Evolutionary conservation across 1,139 yeast species (phyloP), one percentile per base, ranked within the genome.

Genomic region (Hemisphaericaspora xylofermentans): DNA sequence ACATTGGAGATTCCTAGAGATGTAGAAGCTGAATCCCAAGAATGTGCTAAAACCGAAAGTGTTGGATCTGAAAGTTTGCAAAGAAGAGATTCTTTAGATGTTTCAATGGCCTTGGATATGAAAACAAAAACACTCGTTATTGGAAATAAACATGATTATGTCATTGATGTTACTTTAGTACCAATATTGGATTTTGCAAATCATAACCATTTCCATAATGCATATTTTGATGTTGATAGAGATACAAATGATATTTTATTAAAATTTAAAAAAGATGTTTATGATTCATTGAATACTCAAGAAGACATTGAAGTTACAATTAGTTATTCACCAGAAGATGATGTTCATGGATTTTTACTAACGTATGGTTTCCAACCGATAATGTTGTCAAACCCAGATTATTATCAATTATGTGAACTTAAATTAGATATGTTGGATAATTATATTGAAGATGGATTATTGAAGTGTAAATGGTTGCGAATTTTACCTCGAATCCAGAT

Each of bases 171-270:
- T 0, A 74, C 87, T 0, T 57, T 84, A 42, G 87, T 84, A 0
- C 89, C 93, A 0, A 48, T 81, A 1, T 54, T 84, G 26, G 93
- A 84, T 56, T 84, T 78, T 66, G 86, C 76, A 4, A 84, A 84
- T 53, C 93, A 84, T 54, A 62, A 61, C 35, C 62, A 58, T 32
- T 29, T 46, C 6, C 61, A 64, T 36, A 82, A 80, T 56, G 76
- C 85, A 0, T 71, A 66, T 48, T 84, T 82, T 60, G 93, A 84
- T 55, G 69, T 82, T 12, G 88, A 82, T 54, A 62, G 70, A 17
- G 33, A 42, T 0, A 70, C 64, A 3, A 59, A 64, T 2, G 85
- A 79, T 42, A 64, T 82, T 2, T 33, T 83, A 19, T 40, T 63
- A 36, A 50, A 43, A 61, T 55, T 40, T 28, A 48, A 45, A 22